phyloP scores from a whole-genome alignment of 176 grass and related monocot species.

The Triticum turgidum region DNA sequence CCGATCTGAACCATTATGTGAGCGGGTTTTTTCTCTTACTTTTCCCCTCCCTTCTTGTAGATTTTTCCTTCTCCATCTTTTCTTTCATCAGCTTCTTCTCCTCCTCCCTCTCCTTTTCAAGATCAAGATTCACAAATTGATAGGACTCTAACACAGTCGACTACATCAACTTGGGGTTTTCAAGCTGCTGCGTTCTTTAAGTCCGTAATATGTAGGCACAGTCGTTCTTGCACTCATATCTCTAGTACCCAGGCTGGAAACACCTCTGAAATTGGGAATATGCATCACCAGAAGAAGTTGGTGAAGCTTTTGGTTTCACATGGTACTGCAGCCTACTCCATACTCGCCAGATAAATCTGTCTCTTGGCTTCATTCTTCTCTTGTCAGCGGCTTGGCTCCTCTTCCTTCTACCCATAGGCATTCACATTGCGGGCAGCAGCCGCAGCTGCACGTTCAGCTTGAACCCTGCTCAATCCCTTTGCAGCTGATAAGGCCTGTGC shows the following conservation, averaged over 20 bases:
- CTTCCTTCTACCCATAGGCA: constrained; percentile 88
- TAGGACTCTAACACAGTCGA: constrained; percentile 38
- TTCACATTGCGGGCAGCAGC: constrained; percentile 73
- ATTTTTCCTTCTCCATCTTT: constrained; percentile 31
- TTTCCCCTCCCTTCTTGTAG: constrained; percentile 41
- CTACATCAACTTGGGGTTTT: constrained; percentile 79
- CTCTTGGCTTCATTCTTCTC: constrained; percentile 86
- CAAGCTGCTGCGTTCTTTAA: constrained; percentile 61
- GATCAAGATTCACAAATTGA: constrained; percentile 63
- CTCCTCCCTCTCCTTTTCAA: constrained; percentile 47
- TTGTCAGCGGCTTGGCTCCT: constrained; percentile 72
- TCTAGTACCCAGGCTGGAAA: constrained; percentile 79
- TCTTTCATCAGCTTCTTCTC: constrained; percentile 41
- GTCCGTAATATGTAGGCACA: constrained; percentile 63
- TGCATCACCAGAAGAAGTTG: constrained; percentile 32
- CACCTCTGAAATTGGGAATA: constrained; percentile 74
- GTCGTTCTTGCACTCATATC: constrained; percentile 83
- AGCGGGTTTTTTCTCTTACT: constrained; percentile 61
- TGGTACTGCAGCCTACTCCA: constrained; percentile 64
- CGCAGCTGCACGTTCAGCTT: constrained; percentile 63
- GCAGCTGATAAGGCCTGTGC: constrained; percentile 54
- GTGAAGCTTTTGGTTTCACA: constrained; percentile 53
- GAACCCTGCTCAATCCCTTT: constrained; percentile 74
- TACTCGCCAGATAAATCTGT: constrained; percentile 89
- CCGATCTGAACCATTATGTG: constrained; percentile 47